Base-by-base conservation (phyloP, 768 basidiomycete genomes). In the Crassisporium funariophilum region DNA sequence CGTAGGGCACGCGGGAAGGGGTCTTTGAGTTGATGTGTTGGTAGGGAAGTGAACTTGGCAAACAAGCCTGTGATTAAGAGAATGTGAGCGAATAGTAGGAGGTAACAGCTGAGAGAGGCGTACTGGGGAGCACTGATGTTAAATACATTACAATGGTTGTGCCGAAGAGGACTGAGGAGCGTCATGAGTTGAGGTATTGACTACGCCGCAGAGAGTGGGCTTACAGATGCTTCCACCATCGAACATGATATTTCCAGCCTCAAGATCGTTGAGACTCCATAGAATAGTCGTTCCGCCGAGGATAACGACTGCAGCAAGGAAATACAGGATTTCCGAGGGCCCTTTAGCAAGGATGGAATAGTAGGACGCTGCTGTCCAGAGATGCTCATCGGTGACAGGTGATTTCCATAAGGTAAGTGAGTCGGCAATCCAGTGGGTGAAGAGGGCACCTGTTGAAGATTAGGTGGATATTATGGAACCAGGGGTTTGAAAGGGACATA, bases 371-470 rank as follows among this genome's bases (percentile, higher is more conserved):
- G 91, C 84, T 6, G 82, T 86, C 85, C 88, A 90, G 10, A 93
- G 75, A 54, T 87, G 81, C 52, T 83, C 82, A 57, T 93, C 89
- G n/a, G 87, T 91, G 56, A 85, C 77, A 34, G 91, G 89, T 10
- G 87, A 82, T 70, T 88, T 91, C 91, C 91, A 93, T 31, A 93
- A 75, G 24, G 91, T 93, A 41, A 91, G 71, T 1, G 89, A 91
- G 73, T 93, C 91, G n/a, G 91, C 91, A 52, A 90, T 91, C 91
- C 91, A 93, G 62, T 93, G 86, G 25, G 89, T 91, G 63, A 91
- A 91, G 4, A 93, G 74, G 36, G 86, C 72, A 41, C 91, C 90
- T 91, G 63, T 11, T 33, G 20, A 42, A n/a, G 24, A 39, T 43
- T 22, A 52, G 49, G 29, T 25, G 19, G 36, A 36, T 34, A 20